A percentile compares a stretch with the other conserved stretches of the same genome.
Evolutionary conservation across 768 basidiomycete genomes (phyloP).

Genomic region (Dioszegia aurantiaca): DNA sequence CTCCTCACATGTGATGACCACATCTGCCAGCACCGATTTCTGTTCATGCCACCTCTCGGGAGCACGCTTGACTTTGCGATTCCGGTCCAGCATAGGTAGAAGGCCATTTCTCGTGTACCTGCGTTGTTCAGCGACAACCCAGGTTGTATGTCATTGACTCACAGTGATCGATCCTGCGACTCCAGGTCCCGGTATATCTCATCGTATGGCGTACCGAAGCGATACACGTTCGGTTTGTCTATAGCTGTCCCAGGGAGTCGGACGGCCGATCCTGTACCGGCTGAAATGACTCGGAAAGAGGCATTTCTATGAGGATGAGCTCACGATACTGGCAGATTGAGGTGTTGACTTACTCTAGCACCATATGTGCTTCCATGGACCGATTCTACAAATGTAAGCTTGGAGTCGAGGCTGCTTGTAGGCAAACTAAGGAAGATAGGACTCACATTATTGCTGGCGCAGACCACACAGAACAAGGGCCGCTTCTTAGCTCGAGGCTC

Average conservation of each 20-base stretch:
- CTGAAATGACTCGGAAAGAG: conserved; percentile 85
- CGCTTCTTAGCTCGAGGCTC: conserved; percentile 57
- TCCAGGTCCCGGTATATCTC: conserved; percentile 87
- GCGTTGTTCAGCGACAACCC: conserved; percentile 1
- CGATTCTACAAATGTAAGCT: conserved; percentile 64
- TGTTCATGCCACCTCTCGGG: conserved; percentile 98
- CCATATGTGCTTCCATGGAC: conserved; percentile 96
- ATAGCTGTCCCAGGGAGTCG: conserved; percentile 92
- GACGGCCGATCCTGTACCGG: conserved; percentile 94
- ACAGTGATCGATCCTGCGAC: conserved; percentile 79
- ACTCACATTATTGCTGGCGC: conserved; percentile 94
- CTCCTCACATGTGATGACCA: conserved; percentile 98
- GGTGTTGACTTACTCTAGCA: conserved; percentile 66
- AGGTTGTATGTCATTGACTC: conserved; percentile 50
- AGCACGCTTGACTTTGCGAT: conserved; percentile 81
- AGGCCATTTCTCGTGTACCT: conserved; percentile 93
- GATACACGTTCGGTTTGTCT: conserved; percentile 95
- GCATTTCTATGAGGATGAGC: too few species aligned
- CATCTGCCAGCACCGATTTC: conserved; percentile 72
- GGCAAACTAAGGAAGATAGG: conserved; percentile 4
- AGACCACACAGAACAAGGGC: conserved; percentile 93
- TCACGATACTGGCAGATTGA: too few species aligned
- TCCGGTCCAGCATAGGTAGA: conserved; percentile 92
- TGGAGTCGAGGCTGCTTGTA: not conserved
- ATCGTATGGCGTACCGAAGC: conserved; percentile 96